Percentiles rank a stretch among this genome's conserved stretches.
Evolutionary conservation across 345 rosid genomes (phyloP).

Genomic region (Salix brachista): DNA sequence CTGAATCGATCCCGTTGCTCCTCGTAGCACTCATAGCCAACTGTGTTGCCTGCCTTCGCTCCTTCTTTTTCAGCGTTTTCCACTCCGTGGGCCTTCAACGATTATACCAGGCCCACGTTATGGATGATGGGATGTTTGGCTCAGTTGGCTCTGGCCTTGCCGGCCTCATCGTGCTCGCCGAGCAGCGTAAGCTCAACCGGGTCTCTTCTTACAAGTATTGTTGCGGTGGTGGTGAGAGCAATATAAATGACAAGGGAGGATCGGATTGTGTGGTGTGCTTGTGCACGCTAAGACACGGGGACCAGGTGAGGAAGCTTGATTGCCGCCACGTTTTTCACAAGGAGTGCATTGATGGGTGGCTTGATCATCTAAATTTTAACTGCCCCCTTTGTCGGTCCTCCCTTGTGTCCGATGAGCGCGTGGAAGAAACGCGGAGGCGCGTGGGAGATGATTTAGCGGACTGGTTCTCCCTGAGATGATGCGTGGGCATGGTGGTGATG

Average conservation of each 20-base stretch:
- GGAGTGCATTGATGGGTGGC: slow-evolving; percentile 81
- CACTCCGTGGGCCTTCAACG: slow-evolving; percentile 25
- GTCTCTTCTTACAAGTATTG: slow-evolving; percentile 41
- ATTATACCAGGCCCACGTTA: slow-evolving; percentile 3
- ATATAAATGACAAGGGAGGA: neutral
- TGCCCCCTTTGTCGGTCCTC: slow-evolving; percentile 75
- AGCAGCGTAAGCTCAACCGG: slow-evolving; percentile 59
- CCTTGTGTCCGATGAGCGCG: slow-evolving; percentile 43
- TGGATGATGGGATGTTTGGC: slow-evolving; percentile 14
- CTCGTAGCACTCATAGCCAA: slow-evolving; percentile 59
- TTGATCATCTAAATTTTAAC: slow-evolving; percentile 54
- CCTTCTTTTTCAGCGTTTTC: slow-evolving; percentile 32
- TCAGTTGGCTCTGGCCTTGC: slow-evolving; percentile 51
- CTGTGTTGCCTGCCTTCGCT: slow-evolving; percentile 44
- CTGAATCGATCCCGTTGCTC: slow-evolving; percentile 69
- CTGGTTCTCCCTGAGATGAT: slow-evolving; percentile 45
- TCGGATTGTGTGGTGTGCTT: slow-evolving; percentile 65
- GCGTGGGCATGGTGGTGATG: slow-evolving; percentile 3
- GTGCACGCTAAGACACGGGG: slow-evolving; percentile 61
- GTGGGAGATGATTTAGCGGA: slow-evolving; percentile 47
- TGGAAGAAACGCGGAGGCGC: slow-evolving; percentile 40
- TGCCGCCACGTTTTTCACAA: slow-evolving; percentile 87
- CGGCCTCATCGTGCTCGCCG: slow-evolving; percentile 49
- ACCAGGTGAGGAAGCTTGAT: slow-evolving; percentile 65
- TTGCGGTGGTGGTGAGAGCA: slow-evolving; percentile 5